A percentile compares a stretch with the other conserved stretches of the same genome.
phyloP scores from a whole-genome alignment of 805 yeast species.

The Yarrowia sp. region DNA sequence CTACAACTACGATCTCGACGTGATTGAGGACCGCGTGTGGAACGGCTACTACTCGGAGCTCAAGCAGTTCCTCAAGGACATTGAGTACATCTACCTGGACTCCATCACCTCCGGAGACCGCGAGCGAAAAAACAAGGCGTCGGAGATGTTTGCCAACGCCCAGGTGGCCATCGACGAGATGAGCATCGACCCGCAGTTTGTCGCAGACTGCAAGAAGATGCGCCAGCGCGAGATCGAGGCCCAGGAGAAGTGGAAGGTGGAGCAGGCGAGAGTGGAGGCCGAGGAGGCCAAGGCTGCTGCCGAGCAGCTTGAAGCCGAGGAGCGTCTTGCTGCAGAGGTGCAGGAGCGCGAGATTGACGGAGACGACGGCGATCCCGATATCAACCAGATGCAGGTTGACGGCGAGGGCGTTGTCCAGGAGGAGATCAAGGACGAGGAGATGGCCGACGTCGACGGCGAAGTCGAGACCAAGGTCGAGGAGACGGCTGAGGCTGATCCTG shows the following conservation, averaged over 20 bases:
- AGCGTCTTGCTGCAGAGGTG: neutral
- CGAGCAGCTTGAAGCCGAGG: constrained; percentile 22
- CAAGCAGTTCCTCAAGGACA: constrained; percentile 78
- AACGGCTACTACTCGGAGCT: constrained; percentile 95
- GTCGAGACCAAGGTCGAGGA: neutral
- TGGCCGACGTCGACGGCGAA: constrained; percentile 26
- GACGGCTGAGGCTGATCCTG: neutral
- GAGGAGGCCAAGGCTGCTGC: constrained; percentile 24
- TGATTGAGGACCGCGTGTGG: constrained; percentile 93
- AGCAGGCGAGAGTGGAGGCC: constrained; percentile 29
- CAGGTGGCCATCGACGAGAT: constrained; percentile 94
- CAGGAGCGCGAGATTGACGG: constrained; percentile 3
- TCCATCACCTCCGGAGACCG: constrained; percentile 73
- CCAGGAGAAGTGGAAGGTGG: constrained; percentile 32
- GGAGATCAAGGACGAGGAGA: constrained; percentile 22
- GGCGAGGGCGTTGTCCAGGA: constrained; percentile 1
- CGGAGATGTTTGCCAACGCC: constrained; percentile 95
- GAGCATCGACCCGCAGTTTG: constrained; percentile 55
- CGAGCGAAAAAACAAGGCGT: constrained; percentile 74
- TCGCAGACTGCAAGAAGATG: constrained; percentile 72
- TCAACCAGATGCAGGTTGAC: constrained; percentile 14
- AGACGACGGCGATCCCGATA: constrained; percentile 9
- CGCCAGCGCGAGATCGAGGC: constrained; percentile 47
- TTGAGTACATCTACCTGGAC: constrained; percentile 80
- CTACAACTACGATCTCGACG: constrained; percentile 88